Conservation (phyloP, 352 stramenopile species). For the Globisporangium lucens region DNA sequence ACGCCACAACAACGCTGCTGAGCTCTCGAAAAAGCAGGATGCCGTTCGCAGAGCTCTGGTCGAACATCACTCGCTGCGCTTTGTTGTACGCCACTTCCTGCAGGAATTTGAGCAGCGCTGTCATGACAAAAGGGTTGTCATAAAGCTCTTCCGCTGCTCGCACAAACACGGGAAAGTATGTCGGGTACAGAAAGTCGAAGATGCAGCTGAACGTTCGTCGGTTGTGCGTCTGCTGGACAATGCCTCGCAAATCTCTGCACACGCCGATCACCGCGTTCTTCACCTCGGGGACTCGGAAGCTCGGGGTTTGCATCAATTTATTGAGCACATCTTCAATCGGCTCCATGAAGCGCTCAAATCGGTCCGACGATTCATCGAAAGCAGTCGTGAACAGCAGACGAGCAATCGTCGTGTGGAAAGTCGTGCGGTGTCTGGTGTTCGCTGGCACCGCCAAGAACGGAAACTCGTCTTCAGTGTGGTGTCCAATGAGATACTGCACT, state of each 20-base stretch:
- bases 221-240: slow-evolving; percentile 97
- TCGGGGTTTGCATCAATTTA: slow-evolving; percentile 77
- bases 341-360: slow-evolving; percentile 97
- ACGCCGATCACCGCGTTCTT: slow-evolving; percentile 93
- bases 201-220: slow-evolving; percentile 95
- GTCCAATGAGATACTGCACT: slow-evolving; percentile 95
- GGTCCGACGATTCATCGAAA: slow-evolving; percentile 91
- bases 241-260: slow-evolving; percentile 95
- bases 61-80: slow-evolving; percentile 97
- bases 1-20: slow-evolving; percentile 95
- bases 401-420: slow-evolving; percentile 97
- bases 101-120: slow-evolving; percentile 96
- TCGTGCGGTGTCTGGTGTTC: slow-evolving; percentile 95
- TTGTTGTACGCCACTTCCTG: slow-evolving; percentile 95
- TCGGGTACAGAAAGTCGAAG: slow-evolving; percentile 97
- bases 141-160: slow-evolving; percentile 94
- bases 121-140: slow-evolving; percentile 92
- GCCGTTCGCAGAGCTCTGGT: slow-evolving; percentile 96
- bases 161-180: slow-evolving; percentile 94
- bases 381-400: slow-evolving; percentile 94
- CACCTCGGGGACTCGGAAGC: slow-evolving; percentile 69
- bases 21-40: slow-evolving; percentile 97
- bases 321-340: slow-evolving; percentile 85
- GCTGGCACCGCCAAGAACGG: slow-evolving; percentile 93
- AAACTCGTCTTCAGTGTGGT: slow-evolving; percentile 97